Evolutionary conservation across 768 basidiomycete species (phyloP).

Genomic region (Hydnomerulius pinastri): DNA sequence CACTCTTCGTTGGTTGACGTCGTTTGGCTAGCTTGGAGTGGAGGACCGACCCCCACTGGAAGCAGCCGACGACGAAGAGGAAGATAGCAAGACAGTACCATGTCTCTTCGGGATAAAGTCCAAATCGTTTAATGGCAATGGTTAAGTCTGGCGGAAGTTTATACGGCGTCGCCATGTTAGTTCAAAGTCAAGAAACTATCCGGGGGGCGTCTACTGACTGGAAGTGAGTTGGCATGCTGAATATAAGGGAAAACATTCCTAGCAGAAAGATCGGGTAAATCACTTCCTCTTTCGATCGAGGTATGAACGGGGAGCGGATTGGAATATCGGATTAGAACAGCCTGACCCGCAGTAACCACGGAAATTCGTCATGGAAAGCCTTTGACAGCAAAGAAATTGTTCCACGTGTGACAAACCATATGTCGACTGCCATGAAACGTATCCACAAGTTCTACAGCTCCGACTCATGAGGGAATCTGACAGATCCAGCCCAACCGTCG

Average conservation of each 20-base stretch:
- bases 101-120: conserved; percentile 6
- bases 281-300: background rate
- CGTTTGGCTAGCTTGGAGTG: conserved; percentile 18
- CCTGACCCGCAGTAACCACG: too few species aligned
- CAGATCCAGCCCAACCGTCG: too few species aligned
- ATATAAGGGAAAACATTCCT: background rate
- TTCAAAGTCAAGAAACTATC: background rate
- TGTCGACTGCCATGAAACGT: too few species aligned
- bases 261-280: background rate
- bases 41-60: conserved; percentile 28
- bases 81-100: conserved; percentile 22
- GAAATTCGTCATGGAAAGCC: too few species aligned
- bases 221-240: background rate
- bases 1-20: background rate
- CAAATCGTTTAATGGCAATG: background rate
- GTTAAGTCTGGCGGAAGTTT: background rate
- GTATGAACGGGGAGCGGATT: background rate
- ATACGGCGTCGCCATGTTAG: conserved; percentile 1
- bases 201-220: background rate
- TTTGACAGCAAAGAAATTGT: too few species aligned
- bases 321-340: too few species aligned
- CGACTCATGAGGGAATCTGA: too few species aligned
- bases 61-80: conserved; percentile 19
- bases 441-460: too few species aligned
- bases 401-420: too few species aligned